Conservation (phyloP, 2,329 filamentous ascomycete genomes). For the Coleophoma cylindrospora region DNA sequence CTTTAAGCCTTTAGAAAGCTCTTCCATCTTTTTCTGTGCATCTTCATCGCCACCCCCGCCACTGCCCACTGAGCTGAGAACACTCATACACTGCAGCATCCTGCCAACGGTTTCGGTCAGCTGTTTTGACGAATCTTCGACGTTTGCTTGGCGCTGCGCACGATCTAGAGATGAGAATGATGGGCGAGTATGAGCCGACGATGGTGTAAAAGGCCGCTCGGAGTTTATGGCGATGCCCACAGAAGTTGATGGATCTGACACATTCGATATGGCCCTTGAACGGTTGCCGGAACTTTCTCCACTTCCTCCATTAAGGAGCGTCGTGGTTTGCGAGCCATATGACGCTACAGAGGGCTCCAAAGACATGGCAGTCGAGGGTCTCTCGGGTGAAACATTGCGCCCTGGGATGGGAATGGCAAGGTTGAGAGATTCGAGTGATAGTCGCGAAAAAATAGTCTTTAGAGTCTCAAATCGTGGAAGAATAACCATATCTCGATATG, state of each 20-base stretch:
- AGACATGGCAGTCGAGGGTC: conserved; percentile 70
- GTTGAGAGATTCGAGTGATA: conserved; percentile 70
- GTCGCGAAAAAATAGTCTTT: conserved; percentile 82
- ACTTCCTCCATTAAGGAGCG: conserved; percentile 58
- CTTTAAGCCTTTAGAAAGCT: conserved; percentile 82
- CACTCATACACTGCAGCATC: conserved; percentile 94
- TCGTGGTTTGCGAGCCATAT: conserved; percentile 76
- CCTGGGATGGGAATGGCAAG: conserved; percentile 38
- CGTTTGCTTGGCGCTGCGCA: conserved; percentile 40
- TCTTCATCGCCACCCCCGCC: conserved; percentile 50
- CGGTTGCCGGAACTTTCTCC: conserved; percentile 50
- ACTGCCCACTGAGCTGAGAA: conserved; percentile 68
- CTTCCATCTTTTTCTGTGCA: conserved; percentile 72
- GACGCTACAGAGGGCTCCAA: conserved; percentile 71
- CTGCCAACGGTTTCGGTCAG: conserved; percentile 91
- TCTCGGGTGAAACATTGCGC: conserved; percentile 39
- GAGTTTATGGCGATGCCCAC: conserved; percentile 18
- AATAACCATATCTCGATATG: conserved; percentile 85
- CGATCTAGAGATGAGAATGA: conserved; percentile 9
- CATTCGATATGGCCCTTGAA: conserved; percentile 82
- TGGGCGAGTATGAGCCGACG: conserved; percentile 16
- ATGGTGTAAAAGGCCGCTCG: conserved; percentile 23
- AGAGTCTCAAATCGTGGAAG: conserved; percentile 84
- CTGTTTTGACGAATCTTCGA: conserved; percentile 63
- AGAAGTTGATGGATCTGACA: conserved; percentile 41